Percentiles rank a stretch among this genome's conserved stretches.
Evolutionary conservation across 257 asterid species (phyloP).

Genomic region (Cordia subcordata): DNA sequence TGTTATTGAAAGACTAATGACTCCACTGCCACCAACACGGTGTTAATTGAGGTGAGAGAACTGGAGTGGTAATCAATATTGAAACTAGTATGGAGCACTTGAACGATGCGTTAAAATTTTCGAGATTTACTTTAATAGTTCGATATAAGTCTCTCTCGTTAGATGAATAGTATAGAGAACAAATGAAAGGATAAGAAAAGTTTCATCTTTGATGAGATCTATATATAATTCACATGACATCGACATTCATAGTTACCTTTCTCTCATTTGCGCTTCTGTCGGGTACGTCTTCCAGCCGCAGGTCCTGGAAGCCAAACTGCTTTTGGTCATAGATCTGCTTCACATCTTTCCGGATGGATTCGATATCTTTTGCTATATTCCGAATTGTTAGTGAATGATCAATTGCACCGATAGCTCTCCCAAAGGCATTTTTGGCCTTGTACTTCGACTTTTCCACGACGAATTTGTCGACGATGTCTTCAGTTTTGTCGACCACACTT

Average conservation of each 20-base stretch:
- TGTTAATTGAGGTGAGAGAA: no score
- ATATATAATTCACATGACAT: no score
- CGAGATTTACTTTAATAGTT: no score
- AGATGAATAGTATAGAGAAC: no score
- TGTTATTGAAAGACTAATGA: no score
- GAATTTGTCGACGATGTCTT: slow-evolving; percentile 11
- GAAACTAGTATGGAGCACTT: no score
- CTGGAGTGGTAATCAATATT: no score
- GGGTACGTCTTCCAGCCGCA: slow-evolving; percentile 2
- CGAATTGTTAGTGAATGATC: slow-evolving; percentile 1
- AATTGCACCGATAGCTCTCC: not conserved
- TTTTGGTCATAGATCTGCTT: slow-evolving; percentile 5
- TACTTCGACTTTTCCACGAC: not conserved
- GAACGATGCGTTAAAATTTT: no score
- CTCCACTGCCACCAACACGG: no score
- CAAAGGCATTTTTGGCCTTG: not conserved
- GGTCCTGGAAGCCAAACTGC: not conserved
- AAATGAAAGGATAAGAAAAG: no score
- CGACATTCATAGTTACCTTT: not conserved
- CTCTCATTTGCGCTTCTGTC: not conserved
- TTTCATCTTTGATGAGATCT: no score
- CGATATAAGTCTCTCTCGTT: no score
- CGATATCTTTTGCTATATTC: not conserved
- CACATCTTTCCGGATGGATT: not conserved
- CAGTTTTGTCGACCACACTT: slow-evolving; percentile 9